Conservation (phyloP, 2,329 filamentous ascomycete genomes). For the Diaporthe ampelina region DNA sequence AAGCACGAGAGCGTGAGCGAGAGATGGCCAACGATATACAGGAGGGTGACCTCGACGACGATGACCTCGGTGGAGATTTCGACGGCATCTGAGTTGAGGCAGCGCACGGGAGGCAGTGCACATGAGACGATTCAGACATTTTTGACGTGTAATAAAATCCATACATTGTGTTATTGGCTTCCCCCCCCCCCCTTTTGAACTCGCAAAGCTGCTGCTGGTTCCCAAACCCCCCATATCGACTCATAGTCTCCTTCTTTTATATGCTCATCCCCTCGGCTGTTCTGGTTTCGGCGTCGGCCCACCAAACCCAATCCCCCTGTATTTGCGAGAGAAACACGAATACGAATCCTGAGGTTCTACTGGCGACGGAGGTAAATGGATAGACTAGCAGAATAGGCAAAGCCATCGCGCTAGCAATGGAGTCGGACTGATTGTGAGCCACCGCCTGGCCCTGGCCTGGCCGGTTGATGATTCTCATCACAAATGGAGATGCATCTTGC, state of each 20-base stretch:
- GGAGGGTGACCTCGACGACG: slow-evolving; percentile 96
- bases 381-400: slow-evolving; percentile 36
- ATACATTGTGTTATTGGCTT: slow-evolving; percentile 36
- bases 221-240: background rate
- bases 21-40: slow-evolving; percentile 99
- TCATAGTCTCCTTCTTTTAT: background rate
- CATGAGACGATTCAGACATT: slow-evolving; percentile 28
- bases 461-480: background rate
- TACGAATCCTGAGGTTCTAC: background rate
- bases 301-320: background rate
- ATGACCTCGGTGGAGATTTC: slow-evolving; percentile 95
- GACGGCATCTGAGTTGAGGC: slow-evolving; percentile 83
- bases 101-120: slow-evolving; percentile 1
- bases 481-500: background rate
- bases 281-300: background rate
- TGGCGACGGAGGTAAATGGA: slow-evolving; percentile 24
- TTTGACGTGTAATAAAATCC: slow-evolving; percentile 38
- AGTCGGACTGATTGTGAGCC: slow-evolving; percentile 20
- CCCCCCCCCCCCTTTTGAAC: background rate
- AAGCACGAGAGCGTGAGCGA: slow-evolving; percentile 95
- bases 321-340: slow-evolving; percentile 10
- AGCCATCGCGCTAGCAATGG: slow-evolving; percentile 30
- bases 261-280: background rate
- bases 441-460: background rate
- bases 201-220: slow-evolving; percentile 8